phyloP scores from a whole-genome alignment of 164 flowering plant genomes.

The Paratinospora sagittata region DNA sequence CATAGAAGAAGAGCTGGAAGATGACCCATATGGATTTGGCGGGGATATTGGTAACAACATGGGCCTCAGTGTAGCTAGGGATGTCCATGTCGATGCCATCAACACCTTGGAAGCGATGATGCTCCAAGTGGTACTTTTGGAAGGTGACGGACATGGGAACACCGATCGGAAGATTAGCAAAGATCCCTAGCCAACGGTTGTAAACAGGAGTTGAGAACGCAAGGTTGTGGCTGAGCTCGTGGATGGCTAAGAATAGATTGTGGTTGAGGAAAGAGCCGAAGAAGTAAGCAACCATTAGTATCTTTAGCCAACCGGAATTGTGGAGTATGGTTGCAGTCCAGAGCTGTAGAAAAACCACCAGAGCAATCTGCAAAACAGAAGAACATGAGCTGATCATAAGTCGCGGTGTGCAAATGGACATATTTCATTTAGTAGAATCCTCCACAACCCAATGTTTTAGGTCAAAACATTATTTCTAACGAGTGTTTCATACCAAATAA shows the following conservation, averaged over 20 bases:
- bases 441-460: not conserved
- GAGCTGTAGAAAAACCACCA: slow-evolving; percentile 73
- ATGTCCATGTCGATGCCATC: slow-evolving; percentile 94
- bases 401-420: too few species aligned
- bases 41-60: slow-evolving; percentile 48
- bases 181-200: slow-evolving; percentile 95
- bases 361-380: slow-evolving; percentile 51
- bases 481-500: too few species aligned
- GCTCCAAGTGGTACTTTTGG: slow-evolving; percentile 96
- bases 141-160: slow-evolving; percentile 96
- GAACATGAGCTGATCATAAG: too few species aligned
- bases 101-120: slow-evolving; percentile 88
- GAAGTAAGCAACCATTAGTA: slow-evolving; percentile 70
- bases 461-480: not conserved
- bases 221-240: slow-evolving; percentile 94
- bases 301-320: slow-evolving; percentile 61
- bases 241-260: slow-evolving; percentile 94
- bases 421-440: too few species aligned
- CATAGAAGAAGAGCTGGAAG: slow-evolving; percentile 89
- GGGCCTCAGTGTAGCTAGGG: slow-evolving; percentile 67
- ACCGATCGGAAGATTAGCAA: slow-evolving; percentile 93
- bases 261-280: slow-evolving; percentile 94
- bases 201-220: slow-evolving; percentile 83
- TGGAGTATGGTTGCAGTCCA: slow-evolving; percentile 65
- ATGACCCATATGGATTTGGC: slow-evolving; percentile 83